Conservation (phyloP, 1,284 basidiomycete genomes). For the Sanguinoderma infundibulare region DNA sequence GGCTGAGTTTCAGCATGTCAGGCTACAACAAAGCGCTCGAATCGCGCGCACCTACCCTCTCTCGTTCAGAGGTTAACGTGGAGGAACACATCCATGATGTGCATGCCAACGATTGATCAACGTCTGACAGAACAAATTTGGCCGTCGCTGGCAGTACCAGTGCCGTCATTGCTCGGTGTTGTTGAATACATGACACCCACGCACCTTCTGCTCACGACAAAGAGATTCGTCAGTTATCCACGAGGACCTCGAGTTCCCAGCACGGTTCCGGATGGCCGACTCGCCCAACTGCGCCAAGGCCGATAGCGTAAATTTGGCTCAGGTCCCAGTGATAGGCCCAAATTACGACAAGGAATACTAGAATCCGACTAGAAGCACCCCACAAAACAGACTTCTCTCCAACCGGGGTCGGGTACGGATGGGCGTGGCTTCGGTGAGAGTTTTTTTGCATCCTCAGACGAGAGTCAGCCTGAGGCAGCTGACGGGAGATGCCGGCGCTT, state of each 20-base stretch:
- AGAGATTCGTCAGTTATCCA: neutral
- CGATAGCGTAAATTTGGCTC: too few species aligned
- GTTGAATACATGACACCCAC: neutral
- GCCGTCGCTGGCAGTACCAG: neutral
- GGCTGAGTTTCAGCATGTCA: slow-evolving; percentile 1
- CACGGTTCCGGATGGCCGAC: slow-evolving; percentile 14
- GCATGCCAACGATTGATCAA: slow-evolving; percentile 21
- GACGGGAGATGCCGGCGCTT: neutral
- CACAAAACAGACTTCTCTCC: neutral
- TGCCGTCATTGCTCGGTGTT: neutral
- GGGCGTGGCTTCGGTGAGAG: neutral
- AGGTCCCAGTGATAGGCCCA: neutral
- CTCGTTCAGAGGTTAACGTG: neutral
- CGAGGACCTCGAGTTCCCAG: slow-evolving; percentile 1
- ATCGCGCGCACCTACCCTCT: neutral
- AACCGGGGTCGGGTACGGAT: neutral
- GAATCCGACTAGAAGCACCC: neutral
- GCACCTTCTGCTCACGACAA: neutral
- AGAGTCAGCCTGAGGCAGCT: neutral
- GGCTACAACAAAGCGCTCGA: neutral
- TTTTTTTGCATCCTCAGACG: neutral
- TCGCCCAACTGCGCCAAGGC: neutral
- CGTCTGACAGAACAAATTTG: neutral
- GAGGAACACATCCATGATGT: slow-evolving; percentile 19
- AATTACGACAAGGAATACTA: neutral